phyloP scores from a whole-genome alignment of 2,329 filamentous ascomycete genomes.

The Scytalidium sp. region DNA sequence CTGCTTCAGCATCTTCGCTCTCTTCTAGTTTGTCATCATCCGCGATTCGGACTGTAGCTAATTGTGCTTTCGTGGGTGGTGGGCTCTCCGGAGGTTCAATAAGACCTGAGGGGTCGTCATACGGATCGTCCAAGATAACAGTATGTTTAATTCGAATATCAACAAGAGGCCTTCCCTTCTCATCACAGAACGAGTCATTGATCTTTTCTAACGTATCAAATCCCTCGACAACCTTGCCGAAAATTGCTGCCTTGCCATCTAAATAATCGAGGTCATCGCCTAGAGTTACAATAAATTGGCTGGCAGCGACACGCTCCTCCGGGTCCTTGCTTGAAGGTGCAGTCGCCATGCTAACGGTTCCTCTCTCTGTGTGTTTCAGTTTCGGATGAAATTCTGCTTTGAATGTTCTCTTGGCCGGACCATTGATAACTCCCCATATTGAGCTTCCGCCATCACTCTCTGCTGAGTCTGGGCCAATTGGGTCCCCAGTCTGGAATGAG shows the following conservation, averaged over 20 bases:
- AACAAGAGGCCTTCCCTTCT: conserved; percentile 81
- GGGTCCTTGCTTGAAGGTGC: conserved; percentile 72
- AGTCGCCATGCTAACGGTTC: conserved; percentile 98
- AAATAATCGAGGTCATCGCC: conserved; percentile 87
- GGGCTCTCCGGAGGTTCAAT: conserved; percentile 78
- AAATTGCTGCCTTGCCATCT: conserved; percentile 91
- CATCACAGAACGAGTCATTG: conserved; percentile 84
- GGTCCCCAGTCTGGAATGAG: conserved; percentile 94
- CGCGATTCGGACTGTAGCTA: conserved; percentile 87
- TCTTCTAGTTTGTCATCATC: conserved; percentile 82
- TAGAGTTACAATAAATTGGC: conserved; percentile 91
- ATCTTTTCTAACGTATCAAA: conserved; percentile 94
- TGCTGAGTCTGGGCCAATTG: conserved; percentile 78
- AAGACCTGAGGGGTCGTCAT: conserved; percentile 74
- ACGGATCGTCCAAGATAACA: conserved; percentile 88
- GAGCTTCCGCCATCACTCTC: conserved; percentile 90
- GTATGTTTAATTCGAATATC: conserved; percentile 96
- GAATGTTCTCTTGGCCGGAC: conserved; percentile 71
- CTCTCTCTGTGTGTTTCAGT: conserved; percentile 82
- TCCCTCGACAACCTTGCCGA: conserved; percentile 92
- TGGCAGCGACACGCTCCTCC: conserved; percentile 78
- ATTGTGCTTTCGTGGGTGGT: conserved; percentile 75
- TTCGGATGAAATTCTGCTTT: conserved; percentile 81
- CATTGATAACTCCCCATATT: conserved; percentile 82
- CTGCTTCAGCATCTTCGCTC: conserved; percentile 71